A percentile compares a stretch with the other conserved stretches of the same genome.
phyloP scores from a whole-genome alignment of 148 eudicot species.

The Selenicereus undatus region DNA sequence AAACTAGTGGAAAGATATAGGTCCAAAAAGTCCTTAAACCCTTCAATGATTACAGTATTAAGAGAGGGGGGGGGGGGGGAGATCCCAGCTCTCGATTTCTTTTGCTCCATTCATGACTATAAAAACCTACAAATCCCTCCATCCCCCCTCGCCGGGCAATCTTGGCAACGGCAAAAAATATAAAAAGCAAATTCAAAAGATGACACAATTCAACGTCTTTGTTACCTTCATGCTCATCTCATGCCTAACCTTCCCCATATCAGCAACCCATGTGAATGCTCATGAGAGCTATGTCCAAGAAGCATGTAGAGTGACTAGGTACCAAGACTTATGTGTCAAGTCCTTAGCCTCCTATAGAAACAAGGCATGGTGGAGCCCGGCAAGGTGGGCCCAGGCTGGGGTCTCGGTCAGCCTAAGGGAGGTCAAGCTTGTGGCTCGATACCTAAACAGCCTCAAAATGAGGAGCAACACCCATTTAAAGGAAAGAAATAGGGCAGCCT shows the following conservation, averaged over 20 bases:
- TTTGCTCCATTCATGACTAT: neutral
- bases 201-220: neutral
- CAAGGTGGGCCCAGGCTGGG: conserved; percentile 63
- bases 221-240: neutral
- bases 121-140: neutral
- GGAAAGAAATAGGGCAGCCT: conserved; percentile 38
- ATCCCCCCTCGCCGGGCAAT: neutral
- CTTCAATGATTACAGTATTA: neutral
- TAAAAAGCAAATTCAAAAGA: neutral
- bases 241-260: neutral
- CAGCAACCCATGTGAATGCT: neutral
- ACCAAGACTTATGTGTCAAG: conserved; percentile 48
- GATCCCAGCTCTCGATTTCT: neutral
- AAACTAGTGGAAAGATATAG: too few relatives aligned
- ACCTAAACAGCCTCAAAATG: conserved; percentile 23
- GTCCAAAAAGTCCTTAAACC: neutral
- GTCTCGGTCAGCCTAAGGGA: conserved; percentile 59
- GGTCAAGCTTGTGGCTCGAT: conserved; percentile 36
- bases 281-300: conserved; percentile 38
- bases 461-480: neutral
- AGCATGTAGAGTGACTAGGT: conserved; percentile 63
- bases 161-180: too few relatives aligned
- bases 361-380: conserved; percentile 46
- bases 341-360: conserved; percentile 50
- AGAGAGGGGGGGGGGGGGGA: too few relatives aligned